Conservation (phyloP, 306 rosid genomes). For the Arachis stenosperma region DNA sequence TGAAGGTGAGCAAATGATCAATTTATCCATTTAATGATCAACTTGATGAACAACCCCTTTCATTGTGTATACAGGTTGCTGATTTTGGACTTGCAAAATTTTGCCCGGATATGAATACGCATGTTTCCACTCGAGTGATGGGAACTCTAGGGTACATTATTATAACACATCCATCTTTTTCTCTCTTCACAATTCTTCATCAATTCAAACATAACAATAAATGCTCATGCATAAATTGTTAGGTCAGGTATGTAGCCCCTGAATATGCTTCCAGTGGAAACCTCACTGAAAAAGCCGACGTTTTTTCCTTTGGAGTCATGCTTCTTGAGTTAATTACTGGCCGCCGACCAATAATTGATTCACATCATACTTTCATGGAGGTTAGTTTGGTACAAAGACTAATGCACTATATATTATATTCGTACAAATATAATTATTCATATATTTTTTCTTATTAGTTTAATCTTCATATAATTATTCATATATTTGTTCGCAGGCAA, state of each 20-base stretch:
- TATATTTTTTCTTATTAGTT: background rate
- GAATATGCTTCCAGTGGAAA: conserved; percentile 96
- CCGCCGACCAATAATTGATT: conserved; percentile 69
- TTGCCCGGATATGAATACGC: conserved; percentile 77
- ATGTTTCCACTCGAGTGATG: conserved; percentile 96
- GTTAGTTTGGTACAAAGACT: conserved; percentile 97
- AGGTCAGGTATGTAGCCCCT: conserved; percentile 68
- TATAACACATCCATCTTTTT: conserved; percentile 23
- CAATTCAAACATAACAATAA: too few species aligned
- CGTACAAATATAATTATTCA: background rate
- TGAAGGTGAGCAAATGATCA: conserved; percentile 41
- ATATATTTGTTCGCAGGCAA: conserved; percentile 53
- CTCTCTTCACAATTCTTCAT: too few species aligned
- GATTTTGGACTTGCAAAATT: conserved; percentile 95
- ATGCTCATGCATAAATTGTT: too few species aligned
- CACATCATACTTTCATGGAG: conserved; percentile 63
- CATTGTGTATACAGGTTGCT: conserved; percentile 52
- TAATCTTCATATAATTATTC: background rate
- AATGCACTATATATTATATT: conserved; percentile 38
- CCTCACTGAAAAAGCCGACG: conserved; percentile 92
- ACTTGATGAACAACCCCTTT: too few species aligned
- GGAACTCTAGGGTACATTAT: conserved; percentile 87
- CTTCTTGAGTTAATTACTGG: conserved; percentile 90
- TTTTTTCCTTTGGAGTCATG: conserved; percentile 91
- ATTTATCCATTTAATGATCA: too few species aligned